Evolutionary conservation across 2,329 filamentous ascomycete species (phyloP).

Genomic region (Byssochlamys sp.): DNA sequence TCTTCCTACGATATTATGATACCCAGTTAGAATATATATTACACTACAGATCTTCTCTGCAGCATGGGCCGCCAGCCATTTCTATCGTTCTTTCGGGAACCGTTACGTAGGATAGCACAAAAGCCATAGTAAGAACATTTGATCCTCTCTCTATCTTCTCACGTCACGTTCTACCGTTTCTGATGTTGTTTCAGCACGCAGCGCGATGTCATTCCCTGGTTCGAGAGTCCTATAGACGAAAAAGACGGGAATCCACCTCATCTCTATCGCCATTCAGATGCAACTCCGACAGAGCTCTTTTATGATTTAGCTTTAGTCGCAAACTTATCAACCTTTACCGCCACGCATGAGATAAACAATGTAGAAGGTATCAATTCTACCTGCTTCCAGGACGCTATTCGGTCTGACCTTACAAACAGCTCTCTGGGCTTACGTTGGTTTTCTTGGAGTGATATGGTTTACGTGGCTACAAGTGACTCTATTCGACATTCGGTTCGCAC

Average conservation of each 20-base stretch:
- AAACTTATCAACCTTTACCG: slow-evolving; percentile 55
- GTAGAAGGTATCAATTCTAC: slow-evolving; percentile 18
- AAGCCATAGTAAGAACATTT: slow-evolving; percentile 15
- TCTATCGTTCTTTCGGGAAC: slow-evolving; percentile 21
- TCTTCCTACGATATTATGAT: slow-evolving; percentile 8
- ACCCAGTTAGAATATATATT: slow-evolving; percentile 9
- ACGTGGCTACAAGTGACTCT: slow-evolving; percentile 58
- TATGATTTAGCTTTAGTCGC: slow-evolving; percentile 56
- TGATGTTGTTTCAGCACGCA: neutral
- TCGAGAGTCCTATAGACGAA: slow-evolving; percentile 26
- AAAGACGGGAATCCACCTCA: slow-evolving; percentile 15
- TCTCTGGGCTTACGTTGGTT: slow-evolving; percentile 41
- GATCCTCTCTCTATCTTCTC: neutral
- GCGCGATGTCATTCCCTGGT: slow-evolving; percentile 16
- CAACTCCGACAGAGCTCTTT: slow-evolving; percentile 49
- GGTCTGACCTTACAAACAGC: slow-evolving; percentile 18
- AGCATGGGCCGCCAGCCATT: slow-evolving; percentile 21
- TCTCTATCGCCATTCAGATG: slow-evolving; percentile 39
- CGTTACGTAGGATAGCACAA: slow-evolving; percentile 10
- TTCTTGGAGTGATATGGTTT: slow-evolving; percentile 54
- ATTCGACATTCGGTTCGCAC: slow-evolving; percentile 57
- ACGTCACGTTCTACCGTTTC: neutral
- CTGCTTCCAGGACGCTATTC: neutral
- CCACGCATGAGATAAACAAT: slow-evolving; percentile 47
- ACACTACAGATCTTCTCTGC: slow-evolving; percentile 13